Evolutionary conservation across 352 stramenopile genomes (phyloP).

Genomic region (Phytopythium mirpurense): DNA sequence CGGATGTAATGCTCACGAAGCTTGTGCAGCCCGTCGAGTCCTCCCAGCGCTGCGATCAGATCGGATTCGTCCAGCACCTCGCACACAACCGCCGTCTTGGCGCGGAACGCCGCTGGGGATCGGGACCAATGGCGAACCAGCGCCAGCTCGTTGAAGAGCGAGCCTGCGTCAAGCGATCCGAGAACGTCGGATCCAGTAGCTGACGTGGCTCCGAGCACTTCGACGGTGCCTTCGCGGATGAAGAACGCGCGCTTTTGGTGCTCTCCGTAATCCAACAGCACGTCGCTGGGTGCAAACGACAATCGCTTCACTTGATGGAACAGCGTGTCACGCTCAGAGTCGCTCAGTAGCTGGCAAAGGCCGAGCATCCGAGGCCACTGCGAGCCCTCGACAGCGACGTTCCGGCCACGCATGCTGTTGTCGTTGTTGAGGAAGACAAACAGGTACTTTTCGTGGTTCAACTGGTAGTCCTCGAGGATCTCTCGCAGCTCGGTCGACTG

Average conservation of each 20-base stretch:
- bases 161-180: slow-evolving; percentile 15
- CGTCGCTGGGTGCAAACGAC: slow-evolving; percentile 12
- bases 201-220: slow-evolving; percentile 37
- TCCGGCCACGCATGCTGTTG: not conserved
- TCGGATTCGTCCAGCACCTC: slow-evolving; percentile 31
- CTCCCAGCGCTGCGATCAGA: slow-evolving; percentile 30
- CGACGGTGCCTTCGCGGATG: slow-evolving; percentile 32
- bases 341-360: slow-evolving; percentile 6
- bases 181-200: slow-evolving; percentile 30
- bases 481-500: slow-evolving; percentile 32
- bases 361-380: slow-evolving; percentile 19
- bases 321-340: slow-evolving; percentile 10
- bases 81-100: slow-evolving; percentile 25
- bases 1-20: slow-evolving; percentile 41
- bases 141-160: slow-evolving; percentile 51
- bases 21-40: slow-evolving; percentile 12
- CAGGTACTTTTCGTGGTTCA: slow-evolving; percentile 19
- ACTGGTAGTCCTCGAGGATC: slow-evolving; percentile 20
- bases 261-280: slow-evolving; percentile 44
- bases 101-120: slow-evolving; percentile 33
- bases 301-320: slow-evolving; percentile 8
- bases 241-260: slow-evolving; percentile 37
- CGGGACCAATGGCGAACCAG: slow-evolving; percentile 43
- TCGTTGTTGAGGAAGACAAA: slow-evolving; percentile 44
- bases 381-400: not conserved